Base-by-base conservation (phyloP, 805 yeast genomes). In the Tetrapisispora pingtungensis region DNA sequence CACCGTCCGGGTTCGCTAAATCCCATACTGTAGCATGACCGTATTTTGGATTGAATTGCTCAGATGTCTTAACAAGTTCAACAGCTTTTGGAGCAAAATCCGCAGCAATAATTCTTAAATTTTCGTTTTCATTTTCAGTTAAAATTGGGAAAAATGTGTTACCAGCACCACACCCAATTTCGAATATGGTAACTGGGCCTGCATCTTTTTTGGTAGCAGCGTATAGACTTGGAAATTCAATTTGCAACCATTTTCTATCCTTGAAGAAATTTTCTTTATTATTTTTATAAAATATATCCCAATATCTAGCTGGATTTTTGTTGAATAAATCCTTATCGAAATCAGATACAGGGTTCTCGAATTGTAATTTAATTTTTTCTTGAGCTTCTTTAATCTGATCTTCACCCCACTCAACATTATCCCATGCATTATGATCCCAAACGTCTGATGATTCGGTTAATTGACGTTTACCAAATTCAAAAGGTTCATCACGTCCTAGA, bases 161-260 rank as follows among this genome's bases (percentile, higher is more conserved):
- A 10, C 98, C 98, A 5, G 96, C 97, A 45, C 98, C 98, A 67
- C 98, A 93, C 3, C 98, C 98, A 39, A 93, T 82, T 64, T 93
- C 98, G 44, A 93, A 72, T 30, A 93, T 81, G 3, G 81, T 78
- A 19, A 73, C 72, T 4, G 81, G 76, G n/a, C 87, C 83, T 7
- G 81, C 72, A 51, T 80, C 83, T 20, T 75, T 73, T 49, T 78
- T 77, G 3, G 95, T 86, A 6, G 86, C 83, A 48, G 80, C 81
- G 58, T 83, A 90, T 31, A 93, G 65, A 13, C 77, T 68, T 1
- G 98, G 98, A 51, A 93, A 93, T 66, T 93, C 98, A 40, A 90
- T 82, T 59, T 85, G 87, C 47, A 93, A 71, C 98, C 98, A 93
- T 58, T 86, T 89, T 54, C 98, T 73, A 64, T 93, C 96, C 62